Conservation (phyloP, 345 rosid species). For the Moringa oleifera region DNA sequence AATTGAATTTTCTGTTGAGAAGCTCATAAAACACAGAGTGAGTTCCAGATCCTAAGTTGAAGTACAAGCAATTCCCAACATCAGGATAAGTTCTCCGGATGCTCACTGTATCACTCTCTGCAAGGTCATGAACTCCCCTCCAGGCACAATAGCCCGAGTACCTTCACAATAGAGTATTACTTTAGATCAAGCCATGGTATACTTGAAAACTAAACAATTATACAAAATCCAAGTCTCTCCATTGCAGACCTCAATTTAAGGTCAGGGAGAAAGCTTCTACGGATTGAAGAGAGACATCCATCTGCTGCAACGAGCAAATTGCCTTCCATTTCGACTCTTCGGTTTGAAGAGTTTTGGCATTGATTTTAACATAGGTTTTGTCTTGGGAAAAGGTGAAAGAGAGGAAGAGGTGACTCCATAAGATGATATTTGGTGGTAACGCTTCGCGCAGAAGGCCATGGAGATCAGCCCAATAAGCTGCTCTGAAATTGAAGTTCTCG, state of each 20-base stretch:
- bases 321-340: slow-evolving; percentile 46
- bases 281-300: slow-evolving; percentile 67
- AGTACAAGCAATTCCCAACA: slow-evolving; percentile 68
- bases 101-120: slow-evolving; percentile 36
- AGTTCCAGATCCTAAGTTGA: slow-evolving; percentile 39
- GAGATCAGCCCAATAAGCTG: slow-evolving; percentile 79
- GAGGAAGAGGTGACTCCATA: slow-evolving; percentile 57
- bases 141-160: slow-evolving; percentile 83
- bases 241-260: slow-evolving; percentile 53
- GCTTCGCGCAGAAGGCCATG: slow-evolving; percentile 46
- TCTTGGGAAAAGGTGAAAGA: slow-evolving; percentile 48
- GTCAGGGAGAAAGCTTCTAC: slow-evolving; percentile 51
- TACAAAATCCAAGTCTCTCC: no score
- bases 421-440: slow-evolving; percentile 43
- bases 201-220: no score
- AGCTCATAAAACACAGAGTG: slow-evolving; percentile 64
- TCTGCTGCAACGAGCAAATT: slow-evolving; percentile 80
- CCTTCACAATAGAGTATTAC: slow-evolving; percentile 33
- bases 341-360: slow-evolving; percentile 40
- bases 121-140: slow-evolving; percentile 75
- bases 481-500: slow-evolving; percentile 61
- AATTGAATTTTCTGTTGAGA: slow-evolving; percentile 48
- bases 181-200: no score
- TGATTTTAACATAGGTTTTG: slow-evolving; percentile 37
- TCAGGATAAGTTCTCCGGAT: slow-evolving; percentile 52